Evolutionary conservation across 805 yeast species (phyloP), one percentile per base, ranked within the genome.

Genomic region (Candida maesae): DNA sequence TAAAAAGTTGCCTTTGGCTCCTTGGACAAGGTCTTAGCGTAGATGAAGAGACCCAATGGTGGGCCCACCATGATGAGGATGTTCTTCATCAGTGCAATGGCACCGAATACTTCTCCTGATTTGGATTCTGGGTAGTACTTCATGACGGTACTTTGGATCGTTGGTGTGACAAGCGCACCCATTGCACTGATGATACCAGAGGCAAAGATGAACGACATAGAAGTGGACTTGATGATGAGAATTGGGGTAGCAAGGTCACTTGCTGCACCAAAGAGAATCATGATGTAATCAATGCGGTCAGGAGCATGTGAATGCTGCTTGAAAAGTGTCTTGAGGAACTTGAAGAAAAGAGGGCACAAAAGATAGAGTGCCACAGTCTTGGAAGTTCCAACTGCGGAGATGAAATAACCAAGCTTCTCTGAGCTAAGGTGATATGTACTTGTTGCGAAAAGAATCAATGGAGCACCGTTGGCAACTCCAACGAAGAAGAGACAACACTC

Each of bases 61-160:
- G 91, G 88, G 1, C 70, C 61, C 8, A 72, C 41, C 44, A 81
- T 62, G 44, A 65, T 60, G 4, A 73, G 59, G 0, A 73, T 36
- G 47, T 77, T 80, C 54, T 78, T 76, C 14, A 81, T 55, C 36
- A 84, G 57, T 0, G 87, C 76, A 33, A 83, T 58, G 1, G 82
- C 87, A 9, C 91, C 89, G 62, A 82, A 83, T 14, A 81, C 67
- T 58, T 82, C 88, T 14, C 95, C 95, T 5, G 77, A 69, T 46
- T 72, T 71, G 12, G 72, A 68, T 30, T 76, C 77, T 1, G 78
- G 76, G 45, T 71, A 74, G 57, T 79, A 79, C 56, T 84, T 84
- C 39, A 79, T 68, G 10, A 82, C 61, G 2, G 84, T 49, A 0
- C 83, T 69, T 52, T 77, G 81, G 10, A 81, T 47, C 0, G 81